Base-by-base conservation (phyloP, 2,329 filamentous ascomycete genomes). In the Diaporthe longicolla region DNA sequence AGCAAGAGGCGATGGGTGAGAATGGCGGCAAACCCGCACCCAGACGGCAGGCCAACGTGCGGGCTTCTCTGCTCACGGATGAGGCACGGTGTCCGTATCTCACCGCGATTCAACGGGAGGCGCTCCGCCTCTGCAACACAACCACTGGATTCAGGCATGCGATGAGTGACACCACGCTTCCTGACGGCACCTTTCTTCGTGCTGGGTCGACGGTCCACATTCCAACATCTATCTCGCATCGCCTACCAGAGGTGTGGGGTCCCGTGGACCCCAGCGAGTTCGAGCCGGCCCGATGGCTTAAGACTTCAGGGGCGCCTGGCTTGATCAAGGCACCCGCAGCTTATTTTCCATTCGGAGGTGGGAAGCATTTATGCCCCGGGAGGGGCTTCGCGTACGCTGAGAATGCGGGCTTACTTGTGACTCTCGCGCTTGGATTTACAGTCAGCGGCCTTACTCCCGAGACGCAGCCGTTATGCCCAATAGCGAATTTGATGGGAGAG, bases 131-230 rank as follows among this genome's bases (percentile, higher is more conserved):
- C 24, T 65, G 59, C 59, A 65, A 65, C 8, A 65, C 59, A 17
- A 65, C 59, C 40, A 65, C 40, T 2, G 59, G 59, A 24, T 65
- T 65, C 40, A 48, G 59, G 59, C 59, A 65, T n/a, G 59, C 40
- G 1, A 10, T 65, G 35, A 40, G 59, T n/a, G 40, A 65, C 19
- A 65, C 40, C 59, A 65, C 26, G 40, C 43, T 65, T n/a, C 59
- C 26, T 19, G 59, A 65, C 40, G 59, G 59, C 26, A 65, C 59
- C 7, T 4, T 48, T 2, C 59, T 65, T 10, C 40, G 26, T 5
- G 19, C 26, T 3, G 59, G 26, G 19, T 65, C 59, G 9, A 65
- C 59, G 2, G 59, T 48, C 3, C 59, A 65, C 40, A 65, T 65
- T 19, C 59, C 59, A 19, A 26, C 59, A 1, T 65, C 59, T 24